These are phyloP conservation scores for Ambrosia hybrid DNA, from an alignment of 140 eudicot species.

Conservation along the genomic window DNA sequence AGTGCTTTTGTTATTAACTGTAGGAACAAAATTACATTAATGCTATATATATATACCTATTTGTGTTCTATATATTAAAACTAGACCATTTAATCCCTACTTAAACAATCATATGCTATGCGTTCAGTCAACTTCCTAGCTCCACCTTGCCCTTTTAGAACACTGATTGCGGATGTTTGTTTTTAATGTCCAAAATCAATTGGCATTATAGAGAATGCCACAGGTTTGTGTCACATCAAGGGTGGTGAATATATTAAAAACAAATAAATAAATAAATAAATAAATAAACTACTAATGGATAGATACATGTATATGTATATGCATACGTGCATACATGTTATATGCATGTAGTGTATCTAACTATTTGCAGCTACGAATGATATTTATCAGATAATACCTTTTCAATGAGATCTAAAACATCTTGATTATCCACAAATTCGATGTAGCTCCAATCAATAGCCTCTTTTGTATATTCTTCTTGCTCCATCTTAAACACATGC, in stretches of 20 bases:
- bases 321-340: background rate
- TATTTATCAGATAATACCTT: constrained; percentile 49
- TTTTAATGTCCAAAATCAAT: background rate
- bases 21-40: constrained; percentile 1
- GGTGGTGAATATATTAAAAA: background rate
- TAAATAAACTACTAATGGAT: too few relatives aligned
- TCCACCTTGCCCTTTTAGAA: constrained; percentile 3
- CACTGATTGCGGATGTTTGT: background rate
- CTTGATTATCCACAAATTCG: constrained; percentile 98
- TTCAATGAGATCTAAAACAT: constrained; percentile 97
- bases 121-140: too few relatives aligned
- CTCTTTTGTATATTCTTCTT: constrained; percentile 96
- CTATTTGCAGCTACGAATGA: constrained; percentile 3
- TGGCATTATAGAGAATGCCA: background rate
- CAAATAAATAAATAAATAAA: background rate
- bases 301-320: background rate
- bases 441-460: constrained; percentile 97
- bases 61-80: background rate
- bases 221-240: background rate
- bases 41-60: background rate
- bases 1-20: constrained; percentile 7
- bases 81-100: background rate
- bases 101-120: too few relatives aligned
- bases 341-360: background rate
- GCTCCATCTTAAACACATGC: constrained; percentile 99